Percentiles rank a stretch among this genome's conserved stretches.
Conservation (phyloP, 140 eudicot species). For the Artemisia princeps region DNA sequence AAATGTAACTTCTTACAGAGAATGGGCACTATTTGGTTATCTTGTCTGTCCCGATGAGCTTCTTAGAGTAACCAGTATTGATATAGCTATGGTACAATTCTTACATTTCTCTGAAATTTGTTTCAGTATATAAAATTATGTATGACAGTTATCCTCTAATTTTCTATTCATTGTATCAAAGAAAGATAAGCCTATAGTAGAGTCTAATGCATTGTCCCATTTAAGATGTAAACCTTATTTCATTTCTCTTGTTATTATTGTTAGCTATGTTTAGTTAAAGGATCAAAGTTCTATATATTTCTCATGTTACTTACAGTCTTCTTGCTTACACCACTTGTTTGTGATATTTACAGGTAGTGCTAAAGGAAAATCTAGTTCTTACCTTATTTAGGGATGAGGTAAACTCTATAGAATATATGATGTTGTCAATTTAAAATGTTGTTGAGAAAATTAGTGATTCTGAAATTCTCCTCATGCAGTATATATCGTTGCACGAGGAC, state of each 20-base stretch:
- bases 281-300: slow-evolving; percentile 17
- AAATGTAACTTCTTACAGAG: slow-evolving; percentile 90
- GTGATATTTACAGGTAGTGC: slow-evolving; percentile 65
- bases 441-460: slow-evolving; percentile 12
- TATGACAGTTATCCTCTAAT: slow-evolving; percentile 7
- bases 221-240: slow-evolving; percentile 8
- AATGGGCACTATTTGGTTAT: slow-evolving; percentile 95
- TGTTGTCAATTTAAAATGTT: slow-evolving; percentile 3
- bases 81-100: slow-evolving; percentile 78
- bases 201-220: slow-evolving; percentile 1
- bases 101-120: slow-evolving; percentile 15
- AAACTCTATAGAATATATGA: slow-evolving; percentile 29
- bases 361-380: slow-evolving; percentile 87
- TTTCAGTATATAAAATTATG: slow-evolving; percentile 8
- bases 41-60: slow-evolving; percentile 99
- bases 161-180: background rate
- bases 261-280: slow-evolving; percentile 6
- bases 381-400: slow-evolving; percentile 89
- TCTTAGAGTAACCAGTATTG: slow-evolving; percentile 96
- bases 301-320: slow-evolving; percentile 6
- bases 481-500: slow-evolving; percentile 86
- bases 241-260: slow-evolving; percentile 8
- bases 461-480: slow-evolving; percentile 35
- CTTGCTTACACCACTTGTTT: slow-evolving; percentile 19
- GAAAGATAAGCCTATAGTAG: slow-evolving; percentile 15